A percentile compares a stretch with the other conserved stretches of the same genome.
Evolutionary conservation across 2,329 filamentous ascomycete genomes (phyloP).

Genomic region (Venturia oleaginea): DNA sequence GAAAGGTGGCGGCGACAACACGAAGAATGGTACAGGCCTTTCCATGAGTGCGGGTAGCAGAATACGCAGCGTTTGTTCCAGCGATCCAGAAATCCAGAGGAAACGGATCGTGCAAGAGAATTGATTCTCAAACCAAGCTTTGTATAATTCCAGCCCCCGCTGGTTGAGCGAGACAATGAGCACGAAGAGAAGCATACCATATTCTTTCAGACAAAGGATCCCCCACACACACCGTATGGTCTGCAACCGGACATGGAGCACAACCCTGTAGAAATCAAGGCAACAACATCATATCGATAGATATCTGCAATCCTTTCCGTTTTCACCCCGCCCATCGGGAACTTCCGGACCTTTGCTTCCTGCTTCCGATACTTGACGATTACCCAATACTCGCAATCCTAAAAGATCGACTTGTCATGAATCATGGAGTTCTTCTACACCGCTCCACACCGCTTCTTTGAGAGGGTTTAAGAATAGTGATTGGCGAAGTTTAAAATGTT

Average conservation of each 20-base stretch:
- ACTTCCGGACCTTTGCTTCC: neutral
- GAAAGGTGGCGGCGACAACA: neutral
- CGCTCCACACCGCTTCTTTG: constrained; percentile 1
- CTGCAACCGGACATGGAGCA: neutral
- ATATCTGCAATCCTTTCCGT: neutral
- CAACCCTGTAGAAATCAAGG: neutral
- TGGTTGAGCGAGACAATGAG: neutral
- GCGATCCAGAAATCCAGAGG: neutral
- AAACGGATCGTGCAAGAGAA: no score
- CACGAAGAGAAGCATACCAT: neutral
- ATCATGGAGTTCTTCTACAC: neutral
- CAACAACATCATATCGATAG: neutral
- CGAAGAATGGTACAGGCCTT: neutral
- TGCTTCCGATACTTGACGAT: neutral
- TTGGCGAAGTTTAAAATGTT: neutral
- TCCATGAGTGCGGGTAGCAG: neutral
- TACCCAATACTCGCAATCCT: neutral
- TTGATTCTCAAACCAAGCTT: neutral
- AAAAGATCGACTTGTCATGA: neutral
- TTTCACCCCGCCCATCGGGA: neutral
- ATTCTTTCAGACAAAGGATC: neutral
- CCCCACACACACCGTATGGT: neutral
- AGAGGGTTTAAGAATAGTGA: neutral
- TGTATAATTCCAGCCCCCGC: neutral
- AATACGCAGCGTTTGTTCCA: neutral